These are phyloP conservation scores for Akanthomyces dipterigenus DNA, from an alignment of 2,329 filamentous ascomycete species.

Conservation along the genomic window DNA sequence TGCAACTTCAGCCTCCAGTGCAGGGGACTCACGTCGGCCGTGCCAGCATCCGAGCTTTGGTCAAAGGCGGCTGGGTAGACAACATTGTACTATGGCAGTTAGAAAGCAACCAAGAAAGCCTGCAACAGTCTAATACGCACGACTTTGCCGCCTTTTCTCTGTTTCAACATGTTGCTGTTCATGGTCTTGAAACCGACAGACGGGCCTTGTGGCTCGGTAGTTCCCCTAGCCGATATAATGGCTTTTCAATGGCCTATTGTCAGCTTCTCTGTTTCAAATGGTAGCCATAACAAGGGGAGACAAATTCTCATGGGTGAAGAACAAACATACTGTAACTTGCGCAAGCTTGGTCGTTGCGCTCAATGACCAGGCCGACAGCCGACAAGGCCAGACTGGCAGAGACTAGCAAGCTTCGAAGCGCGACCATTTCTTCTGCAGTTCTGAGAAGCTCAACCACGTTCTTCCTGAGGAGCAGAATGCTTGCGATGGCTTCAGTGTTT, in stretches of 20 bases:
- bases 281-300: too few species aligned
- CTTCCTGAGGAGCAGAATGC: not conserved
- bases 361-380: not conserved
- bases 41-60: not conserved
- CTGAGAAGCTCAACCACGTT: not conserved
- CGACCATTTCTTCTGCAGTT: not conserved
- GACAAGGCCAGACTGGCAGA: not conserved
- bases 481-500: not conserved
- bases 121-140: not conserved
- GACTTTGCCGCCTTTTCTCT: not conserved
- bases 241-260: not conserved
- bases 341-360: not conserved
- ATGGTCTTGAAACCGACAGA: constrained; percentile 3
- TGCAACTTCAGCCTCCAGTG: not conserved
- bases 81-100: not conserved
- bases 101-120: not conserved
- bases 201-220: not conserved
- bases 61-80: constrained; percentile 4
- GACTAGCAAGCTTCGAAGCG: not conserved
- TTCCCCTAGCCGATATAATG: not conserved
- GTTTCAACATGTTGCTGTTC: not conserved
- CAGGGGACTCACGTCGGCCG: not conserved
- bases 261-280: not conserved
- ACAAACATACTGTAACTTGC: not conserved
- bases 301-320: not conserved